Evolutionary conservation across 148 eudicot genomes (phyloP).

Genomic region (Rhododendron henanense): DNA sequence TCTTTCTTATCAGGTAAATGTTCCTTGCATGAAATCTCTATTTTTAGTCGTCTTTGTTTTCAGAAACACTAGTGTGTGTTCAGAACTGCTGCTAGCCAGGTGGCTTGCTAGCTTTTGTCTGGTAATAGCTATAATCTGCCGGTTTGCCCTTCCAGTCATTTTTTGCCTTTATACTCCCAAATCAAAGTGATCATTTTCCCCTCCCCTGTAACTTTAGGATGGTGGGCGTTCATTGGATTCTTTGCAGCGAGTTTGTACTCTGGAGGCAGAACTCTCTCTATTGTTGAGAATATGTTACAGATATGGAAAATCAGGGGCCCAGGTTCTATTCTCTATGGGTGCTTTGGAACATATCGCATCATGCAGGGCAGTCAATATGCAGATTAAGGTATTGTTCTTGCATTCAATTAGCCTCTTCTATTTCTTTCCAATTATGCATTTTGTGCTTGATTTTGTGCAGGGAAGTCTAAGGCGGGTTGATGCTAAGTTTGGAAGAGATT

Average conservation of each 20-base stretch:
- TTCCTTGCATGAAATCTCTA: background rate
- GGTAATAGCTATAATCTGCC: background rate
- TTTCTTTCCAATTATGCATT: constrained; percentile 11
- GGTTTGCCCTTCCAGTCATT: background rate
- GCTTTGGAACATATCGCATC: constrained; percentile 74
- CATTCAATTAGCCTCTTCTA: constrained; percentile 1
- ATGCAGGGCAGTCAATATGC: constrained; percentile 77
- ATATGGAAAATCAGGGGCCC: constrained; percentile 87
- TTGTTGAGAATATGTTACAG: constrained; percentile 77
- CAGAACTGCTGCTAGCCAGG: background rate
- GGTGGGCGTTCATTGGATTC: constrained; percentile 70
- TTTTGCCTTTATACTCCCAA: background rate
- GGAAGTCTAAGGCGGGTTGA: constrained; percentile 60
- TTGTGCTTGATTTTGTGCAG: constrained; percentile 24
- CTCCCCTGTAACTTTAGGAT: constrained; percentile 38
- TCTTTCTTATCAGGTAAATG: constrained; percentile 65
- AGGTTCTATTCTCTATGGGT: constrained; percentile 83
- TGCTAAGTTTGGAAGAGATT: constrained; percentile 47
- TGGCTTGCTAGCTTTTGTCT: background rate
- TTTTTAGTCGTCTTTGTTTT: background rate
- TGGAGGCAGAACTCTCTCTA: constrained; percentile 91
- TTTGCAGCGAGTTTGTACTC: constrained; percentile 78
- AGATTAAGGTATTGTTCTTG: constrained; percentile 51
- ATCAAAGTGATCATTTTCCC: background rate
- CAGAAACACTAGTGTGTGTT: background rate